Conservation (phyloP, 1,284 basidiomycete genomes). For the Ganoderma boninense region DNA sequence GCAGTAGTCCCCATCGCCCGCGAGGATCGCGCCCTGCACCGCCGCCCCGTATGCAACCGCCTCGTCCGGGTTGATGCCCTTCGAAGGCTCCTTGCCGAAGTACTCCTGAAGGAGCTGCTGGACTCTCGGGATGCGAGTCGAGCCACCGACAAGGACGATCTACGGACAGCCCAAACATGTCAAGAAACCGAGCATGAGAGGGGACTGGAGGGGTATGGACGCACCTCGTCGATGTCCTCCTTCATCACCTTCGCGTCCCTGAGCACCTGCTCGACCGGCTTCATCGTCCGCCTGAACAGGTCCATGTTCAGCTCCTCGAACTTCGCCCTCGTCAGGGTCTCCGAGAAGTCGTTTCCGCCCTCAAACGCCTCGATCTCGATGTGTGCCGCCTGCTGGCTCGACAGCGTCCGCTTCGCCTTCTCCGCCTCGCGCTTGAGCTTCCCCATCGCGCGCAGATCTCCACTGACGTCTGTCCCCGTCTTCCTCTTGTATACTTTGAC, state of each 20-base stretch:
- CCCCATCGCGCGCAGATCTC: constrained; percentile 90
- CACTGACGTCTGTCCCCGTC: constrained; percentile 87
- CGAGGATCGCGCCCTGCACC: constrained; percentile 87
- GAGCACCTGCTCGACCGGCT: constrained; percentile 98
- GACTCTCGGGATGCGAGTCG: constrained; percentile 98
- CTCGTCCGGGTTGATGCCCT: constrained; percentile 89
- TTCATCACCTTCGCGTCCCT: constrained; percentile 98
- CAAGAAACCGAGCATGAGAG: not conserved
- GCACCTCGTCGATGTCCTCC: constrained; percentile 87
- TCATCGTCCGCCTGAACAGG: constrained; percentile 98
- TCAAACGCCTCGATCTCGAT: constrained; percentile 89
- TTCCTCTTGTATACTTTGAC: constrained; percentile 95
- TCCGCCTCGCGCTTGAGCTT: constrained; percentile 99
- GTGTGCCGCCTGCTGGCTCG: constrained; percentile 74
- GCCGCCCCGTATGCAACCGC: constrained; percentile 81
- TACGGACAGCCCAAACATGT: not conserved
- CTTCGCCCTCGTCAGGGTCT: constrained; percentile 97
- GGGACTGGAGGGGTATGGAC: not conserved
- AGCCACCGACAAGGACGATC: constrained; percentile 94
- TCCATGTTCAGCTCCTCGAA: constrained; percentile 99
- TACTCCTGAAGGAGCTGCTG: constrained; percentile 96
- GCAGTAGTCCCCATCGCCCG: constrained; percentile 82
- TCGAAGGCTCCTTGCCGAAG: constrained; percentile 92
- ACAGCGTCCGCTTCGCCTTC: constrained; percentile 97
- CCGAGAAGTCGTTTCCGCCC: constrained; percentile 95